phyloP scores from a whole-genome alignment of 805 yeast genomes.

The Starmerella floricola region DNA sequence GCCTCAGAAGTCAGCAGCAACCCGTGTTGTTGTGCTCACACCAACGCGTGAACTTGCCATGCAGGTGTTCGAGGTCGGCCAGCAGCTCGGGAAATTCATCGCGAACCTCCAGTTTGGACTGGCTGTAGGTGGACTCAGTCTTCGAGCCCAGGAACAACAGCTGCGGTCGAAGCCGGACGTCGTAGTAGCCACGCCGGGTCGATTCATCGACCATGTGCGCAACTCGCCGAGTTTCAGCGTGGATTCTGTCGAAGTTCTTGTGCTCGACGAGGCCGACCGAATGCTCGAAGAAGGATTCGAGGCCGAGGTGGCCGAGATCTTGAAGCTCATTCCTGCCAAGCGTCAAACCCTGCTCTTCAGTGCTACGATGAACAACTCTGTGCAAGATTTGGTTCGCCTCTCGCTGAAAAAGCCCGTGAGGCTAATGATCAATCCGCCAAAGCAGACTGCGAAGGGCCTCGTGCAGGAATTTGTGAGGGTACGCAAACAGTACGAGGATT shows the following conservation, averaged over 20 bases:
- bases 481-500: slow-evolving; percentile 54
- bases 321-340: slow-evolving; percentile 73
- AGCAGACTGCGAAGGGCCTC: slow-evolving; percentile 81
- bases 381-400: slow-evolving; percentile 74
- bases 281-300: slow-evolving; percentile 99
- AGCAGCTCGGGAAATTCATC: slow-evolving; percentile 66
- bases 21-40: slow-evolving; percentile 79
- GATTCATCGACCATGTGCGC: slow-evolving; percentile 92
- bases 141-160: slow-evolving; percentile 91
- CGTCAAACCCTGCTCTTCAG: slow-evolving; percentile 91
- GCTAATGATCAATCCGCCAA: slow-evolving; percentile 93
- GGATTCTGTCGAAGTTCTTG: slow-evolving; percentile 82
- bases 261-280: slow-evolving; percentile 96
- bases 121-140: slow-evolving; percentile 95
- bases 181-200: slow-evolving; percentile 97
- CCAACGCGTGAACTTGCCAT: slow-evolving; percentile 98
- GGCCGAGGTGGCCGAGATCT: slow-evolving; percentile 81
- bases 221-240: slow-evolving; percentile 88
- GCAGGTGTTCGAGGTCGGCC: slow-evolving; percentile 90
- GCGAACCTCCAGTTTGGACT: slow-evolving; percentile 72
- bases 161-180: slow-evolving; percentile 86
- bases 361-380: slow-evolving; percentile 94
- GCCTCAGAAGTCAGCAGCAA: slow-evolving; percentile 73
- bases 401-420: slow-evolving; percentile 85
- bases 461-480: slow-evolving; percentile 90